Evolutionary conservation across 441 rosid genomes (phyloP), one percentile per base, ranked within the genome.

Genomic region (Pelargonium hybrid): DNA sequence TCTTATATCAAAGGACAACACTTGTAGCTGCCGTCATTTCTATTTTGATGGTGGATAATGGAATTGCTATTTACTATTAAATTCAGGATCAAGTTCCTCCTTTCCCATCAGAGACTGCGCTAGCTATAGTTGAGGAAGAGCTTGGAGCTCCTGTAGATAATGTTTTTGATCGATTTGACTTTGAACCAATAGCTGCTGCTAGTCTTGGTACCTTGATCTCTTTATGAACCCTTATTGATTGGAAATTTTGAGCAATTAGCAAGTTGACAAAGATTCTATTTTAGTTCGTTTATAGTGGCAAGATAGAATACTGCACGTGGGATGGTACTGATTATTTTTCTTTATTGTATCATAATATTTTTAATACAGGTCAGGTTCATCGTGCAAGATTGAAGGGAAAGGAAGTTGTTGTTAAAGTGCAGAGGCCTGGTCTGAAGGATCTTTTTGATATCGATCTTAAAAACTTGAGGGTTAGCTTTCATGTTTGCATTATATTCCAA

Each of bases 71-170:
- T 15, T 17, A 54, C 7, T 54, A 25, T 67, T 68, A 73, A 39
- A 5, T 85, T 74, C 82, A 94, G 98, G 99, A 94, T 87, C 97
- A 92, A 90, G 99, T 94, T 82, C 99, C 99, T 71, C 98, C 99
- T 18, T 94, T 94, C 74, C 84, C 99, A 72, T 92, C 99, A 18
- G 91, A 88, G 65, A 90, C 92, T 65, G 94, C 98, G 54, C 66
- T 88, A 64, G 79, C 90, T 23, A 92, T 88, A 74, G 87, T 92
- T 73, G 91, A 90, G 81, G 94, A 90, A 85, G 99, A 94, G 84
- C 97, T 94, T 78, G 96, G 99, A 83, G 89, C 76, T 56, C 86
- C 92, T 13, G 75, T 90, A 57, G 83, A 82, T 73, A 83, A 83
- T 52, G 69, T 87, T 56, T 94, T 94, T 54, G 93, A 94, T 68